A percentile compares a stretch with the other conserved stretches of the same genome.
phyloP scores from a whole-genome alignment of 768 basidiomycete genomes.

The Lactarius indigo region DNA sequence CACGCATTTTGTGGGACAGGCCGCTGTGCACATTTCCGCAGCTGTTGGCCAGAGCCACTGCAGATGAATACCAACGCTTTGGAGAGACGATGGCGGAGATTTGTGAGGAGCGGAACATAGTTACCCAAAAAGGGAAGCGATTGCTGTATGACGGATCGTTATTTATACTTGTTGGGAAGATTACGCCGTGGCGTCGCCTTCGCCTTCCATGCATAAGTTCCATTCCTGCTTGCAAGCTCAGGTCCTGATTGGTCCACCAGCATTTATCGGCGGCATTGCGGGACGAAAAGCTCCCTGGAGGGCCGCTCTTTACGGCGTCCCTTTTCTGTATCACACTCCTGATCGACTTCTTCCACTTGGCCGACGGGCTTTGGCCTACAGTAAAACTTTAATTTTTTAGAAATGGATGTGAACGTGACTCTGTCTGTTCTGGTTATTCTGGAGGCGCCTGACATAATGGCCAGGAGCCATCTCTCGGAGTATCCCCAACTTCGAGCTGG shows the following conservation, averaged over 20 bases:
- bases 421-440: no score
- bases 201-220: not conserved
- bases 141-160: not conserved
- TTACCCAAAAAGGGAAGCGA: not conserved
- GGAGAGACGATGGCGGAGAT: not conserved
- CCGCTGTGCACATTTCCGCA: not conserved
- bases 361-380: not conserved
- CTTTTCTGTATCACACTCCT: not conserved
- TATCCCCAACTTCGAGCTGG: not conserved
- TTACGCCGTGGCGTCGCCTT: not conserved
- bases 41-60: not conserved
- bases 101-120: not conserved
- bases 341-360: not conserved
- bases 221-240: not conserved
- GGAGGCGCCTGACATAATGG: not conserved
- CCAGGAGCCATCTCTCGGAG: not conserved
- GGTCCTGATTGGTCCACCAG: not conserved
- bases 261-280: no score
- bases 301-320: not conserved
- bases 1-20: constrained; percentile 38
- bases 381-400: not conserved
- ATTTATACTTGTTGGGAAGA: not conserved
- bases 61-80: constrained; percentile 7
- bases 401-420: not conserved
- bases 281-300: no score